Percentiles rank a stretch among this genome's conserved stretches.
phyloP scores from a whole-genome alignment of 345 rosid genomes.

The Bretschneidera sinensis region DNA sequence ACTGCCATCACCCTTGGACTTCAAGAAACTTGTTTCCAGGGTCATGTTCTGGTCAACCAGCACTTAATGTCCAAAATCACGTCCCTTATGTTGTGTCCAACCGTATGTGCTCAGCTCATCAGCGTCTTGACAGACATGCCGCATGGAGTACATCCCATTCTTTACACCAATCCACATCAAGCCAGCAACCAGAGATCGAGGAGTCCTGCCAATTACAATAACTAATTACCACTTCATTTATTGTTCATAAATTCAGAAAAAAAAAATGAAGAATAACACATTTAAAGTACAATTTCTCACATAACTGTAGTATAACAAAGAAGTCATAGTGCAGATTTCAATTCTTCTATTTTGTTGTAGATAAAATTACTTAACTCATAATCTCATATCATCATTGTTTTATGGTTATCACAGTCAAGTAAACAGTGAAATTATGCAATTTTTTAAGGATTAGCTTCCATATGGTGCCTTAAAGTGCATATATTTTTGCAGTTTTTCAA shows the following conservation, averaged over 20 bases:
- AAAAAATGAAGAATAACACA: too few relatives aligned
- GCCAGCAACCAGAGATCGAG: slow-evolving; percentile 73
- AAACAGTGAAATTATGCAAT: too few relatives aligned
- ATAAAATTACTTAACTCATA: too few relatives aligned
- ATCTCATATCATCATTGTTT: too few relatives aligned
- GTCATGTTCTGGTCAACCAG: slow-evolving; percentile 62
- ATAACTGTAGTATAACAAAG: too few relatives aligned
- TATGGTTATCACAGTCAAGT: too few relatives aligned
- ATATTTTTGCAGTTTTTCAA: neutral
- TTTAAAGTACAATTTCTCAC: neutral
- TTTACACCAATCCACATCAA: slow-evolving; percentile 86
- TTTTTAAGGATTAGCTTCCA: too few relatives aligned
- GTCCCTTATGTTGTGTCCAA: slow-evolving; percentile 82
- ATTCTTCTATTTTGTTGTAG: too few relatives aligned
- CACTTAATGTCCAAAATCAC: slow-evolving; percentile 78
- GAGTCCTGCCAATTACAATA: slow-evolving; percentile 49
- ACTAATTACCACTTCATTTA: slow-evolving; percentile 9
- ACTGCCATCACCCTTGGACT: slow-evolving; percentile 56
- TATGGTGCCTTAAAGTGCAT: too few relatives aligned
- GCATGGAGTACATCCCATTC: slow-evolving; percentile 59
- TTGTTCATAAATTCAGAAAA: neutral
- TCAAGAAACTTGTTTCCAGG: slow-evolving; percentile 72
- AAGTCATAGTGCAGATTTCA: neutral
- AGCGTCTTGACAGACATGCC: slow-evolving; percentile 81
- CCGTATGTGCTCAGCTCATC: slow-evolving; percentile 68